A percentile compares a stretch with the other conserved stretches of the same genome.
Conservation (phyloP, 202 grass and related monocot species). For the Carex arenaria region DNA sequence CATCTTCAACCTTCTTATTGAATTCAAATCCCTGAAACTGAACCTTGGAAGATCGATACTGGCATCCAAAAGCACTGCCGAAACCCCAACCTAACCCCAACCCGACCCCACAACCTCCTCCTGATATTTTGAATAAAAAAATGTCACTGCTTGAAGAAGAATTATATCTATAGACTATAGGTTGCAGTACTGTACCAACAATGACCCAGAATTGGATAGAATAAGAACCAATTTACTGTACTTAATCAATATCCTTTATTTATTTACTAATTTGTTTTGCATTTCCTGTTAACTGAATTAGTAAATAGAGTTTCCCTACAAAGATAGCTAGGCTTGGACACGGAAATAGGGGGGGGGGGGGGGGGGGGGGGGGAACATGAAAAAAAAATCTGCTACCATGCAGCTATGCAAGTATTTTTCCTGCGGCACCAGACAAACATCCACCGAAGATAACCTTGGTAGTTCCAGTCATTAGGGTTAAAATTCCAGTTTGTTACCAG, state of each 20-base stretch:
- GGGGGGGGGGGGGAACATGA: too few species aligned
- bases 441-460: neutral
- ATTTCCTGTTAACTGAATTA: neutral
- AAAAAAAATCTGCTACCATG: neutral
- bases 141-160: neutral
- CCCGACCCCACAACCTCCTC: conserved; percentile 83
- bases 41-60: conserved; percentile 81
- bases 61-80: conserved; percentile 76
- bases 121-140: conserved; percentile 22
- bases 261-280: neutral
- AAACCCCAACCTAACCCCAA: conserved; percentile 92
- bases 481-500: neutral
- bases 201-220: neutral
- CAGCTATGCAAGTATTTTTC: neutral
- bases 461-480: neutral
- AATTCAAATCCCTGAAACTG: conserved; percentile 84
- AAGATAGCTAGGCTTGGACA: too few species aligned
- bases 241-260: neutral
- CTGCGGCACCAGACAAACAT: neutral
- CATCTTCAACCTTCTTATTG: conserved; percentile 41
- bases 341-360: too few species aligned
- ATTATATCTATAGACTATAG: neutral
- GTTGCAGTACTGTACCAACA: neutral
- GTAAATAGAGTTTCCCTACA: too few species aligned
- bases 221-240: neutral